Percentiles rank a stretch among this genome's conserved stretches.
These are phyloP conservation scores for Penicillium samsonianum DNA, from an alignment of 495 filamentous ascomycete species.

Conservation along the genomic window DNA sequence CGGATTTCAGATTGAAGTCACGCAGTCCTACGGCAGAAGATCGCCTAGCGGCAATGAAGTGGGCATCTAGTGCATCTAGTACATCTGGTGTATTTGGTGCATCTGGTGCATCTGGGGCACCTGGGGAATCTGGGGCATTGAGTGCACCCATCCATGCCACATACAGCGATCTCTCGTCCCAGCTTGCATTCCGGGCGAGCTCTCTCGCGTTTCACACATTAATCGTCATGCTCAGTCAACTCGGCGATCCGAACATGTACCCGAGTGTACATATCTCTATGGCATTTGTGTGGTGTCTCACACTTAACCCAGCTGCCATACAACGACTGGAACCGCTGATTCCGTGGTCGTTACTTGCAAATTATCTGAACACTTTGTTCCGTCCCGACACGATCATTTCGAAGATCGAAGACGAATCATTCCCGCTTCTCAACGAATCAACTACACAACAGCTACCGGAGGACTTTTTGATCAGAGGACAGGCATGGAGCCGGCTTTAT, in stretches of 20 bases:
- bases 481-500: conserved; percentile 68
- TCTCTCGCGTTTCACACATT: conserved; percentile 51
- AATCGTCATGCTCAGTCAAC: conserved; percentile 56
- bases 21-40: conserved; percentile 35
- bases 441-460: conserved; percentile 69
- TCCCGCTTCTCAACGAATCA: conserved; percentile 56
- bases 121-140: background rate
- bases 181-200: conserved; percentile 37
- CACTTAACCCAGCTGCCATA: conserved; percentile 53
- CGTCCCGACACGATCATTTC: conserved; percentile 41
- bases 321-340: conserved; percentile 54
- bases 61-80: conserved; percentile 14
- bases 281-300: conserved; percentile 65
- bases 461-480: conserved; percentile 78
- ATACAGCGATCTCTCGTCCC: conserved; percentile 17
- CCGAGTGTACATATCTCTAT: conserved; percentile 69
- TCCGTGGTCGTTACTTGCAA: conserved; percentile 66
- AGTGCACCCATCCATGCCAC: background rate
- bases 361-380: conserved; percentile 65
- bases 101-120: no score
- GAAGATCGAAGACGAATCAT: conserved; percentile 51
- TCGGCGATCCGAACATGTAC: conserved; percentile 63
- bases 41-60: conserved; percentile 25
- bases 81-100: no score
- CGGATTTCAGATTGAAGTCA: conserved; percentile 40